These are phyloP conservation scores for Xylaria castorea DNA, from an alignment of 495 filamentous ascomycete genomes.

Conservation along the genomic window DNA sequence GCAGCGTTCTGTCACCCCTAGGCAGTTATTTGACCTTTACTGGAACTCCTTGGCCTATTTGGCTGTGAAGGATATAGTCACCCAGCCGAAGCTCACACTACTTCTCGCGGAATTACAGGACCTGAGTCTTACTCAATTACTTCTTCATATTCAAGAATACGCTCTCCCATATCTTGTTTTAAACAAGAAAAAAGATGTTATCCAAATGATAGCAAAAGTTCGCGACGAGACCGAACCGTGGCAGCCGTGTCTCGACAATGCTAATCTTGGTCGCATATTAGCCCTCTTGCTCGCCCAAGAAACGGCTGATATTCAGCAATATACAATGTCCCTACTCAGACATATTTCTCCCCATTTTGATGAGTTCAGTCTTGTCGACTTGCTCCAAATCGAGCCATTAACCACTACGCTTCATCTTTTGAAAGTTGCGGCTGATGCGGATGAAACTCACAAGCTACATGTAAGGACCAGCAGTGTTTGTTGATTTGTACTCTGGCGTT, in stretches of 20 bases:
- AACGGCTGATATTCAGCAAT: slow-evolving; percentile 66
- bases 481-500: slow-evolving; percentile 8
- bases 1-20: slow-evolving; percentile 61
- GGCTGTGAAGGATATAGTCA: slow-evolving; percentile 79
- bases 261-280: slow-evolving; percentile 79
- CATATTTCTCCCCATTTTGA: slow-evolving; percentile 72
- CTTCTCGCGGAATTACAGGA: slow-evolving; percentile 79
- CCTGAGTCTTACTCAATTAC: slow-evolving; percentile 72
- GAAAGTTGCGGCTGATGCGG: slow-evolving; percentile 75
- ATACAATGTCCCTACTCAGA: slow-evolving; percentile 70
- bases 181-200: slow-evolving; percentile 74
- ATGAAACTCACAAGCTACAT: slow-evolving; percentile 62
- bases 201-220: slow-evolving; percentile 79
- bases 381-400: slow-evolving; percentile 78
- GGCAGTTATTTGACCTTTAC: slow-evolving; percentile 79
- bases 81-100: slow-evolving; percentile 80
- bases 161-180: slow-evolving; percentile 88
- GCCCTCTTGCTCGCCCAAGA: slow-evolving; percentile 80
- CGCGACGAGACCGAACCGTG: slow-evolving; percentile 58
- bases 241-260: slow-evolving; percentile 56
- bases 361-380: slow-evolving; percentile 66
- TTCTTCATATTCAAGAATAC: slow-evolving; percentile 78
- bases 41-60: slow-evolving; percentile 82
- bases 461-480: slow-evolving; percentile 38
- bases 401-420: slow-evolving; percentile 80